Conservation (phyloP, 768 basidiomycete genomes). For the Podaxis sp. region DNA sequence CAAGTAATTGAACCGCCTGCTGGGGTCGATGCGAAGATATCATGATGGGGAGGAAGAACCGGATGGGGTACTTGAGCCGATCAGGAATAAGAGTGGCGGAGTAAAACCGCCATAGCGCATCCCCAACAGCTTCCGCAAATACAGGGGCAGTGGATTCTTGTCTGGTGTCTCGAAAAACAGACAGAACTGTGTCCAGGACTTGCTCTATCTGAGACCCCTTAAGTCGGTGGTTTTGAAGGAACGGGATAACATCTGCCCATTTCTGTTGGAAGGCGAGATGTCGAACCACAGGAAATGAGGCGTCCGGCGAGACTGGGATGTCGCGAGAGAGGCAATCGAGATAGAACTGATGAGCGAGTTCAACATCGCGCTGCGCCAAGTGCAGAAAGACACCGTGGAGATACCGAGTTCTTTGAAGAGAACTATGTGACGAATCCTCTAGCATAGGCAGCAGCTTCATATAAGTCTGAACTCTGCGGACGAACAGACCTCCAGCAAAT, state of each 20-base stretch:
- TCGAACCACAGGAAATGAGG: conserved; percentile 31
- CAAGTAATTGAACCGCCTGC: conserved; percentile 38
- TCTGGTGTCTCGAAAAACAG: conserved; percentile 34
- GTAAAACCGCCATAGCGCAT: conserved; percentile 39
- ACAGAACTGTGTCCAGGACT: conserved; percentile 39
- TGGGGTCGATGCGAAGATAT: conserved; percentile 35
- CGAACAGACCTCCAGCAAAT: conserved; percentile 31
- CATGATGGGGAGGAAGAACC: conserved; percentile 43
- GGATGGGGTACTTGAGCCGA: conserved; percentile 42
- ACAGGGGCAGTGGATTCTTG: conserved; percentile 27
- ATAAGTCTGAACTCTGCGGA: conserved; percentile 28
- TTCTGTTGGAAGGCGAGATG: conserved; percentile 29
- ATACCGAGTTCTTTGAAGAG: neutral
- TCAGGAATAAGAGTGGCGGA: conserved; percentile 27
- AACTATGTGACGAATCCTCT: neutral
- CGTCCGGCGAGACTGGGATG: conserved; percentile 23
- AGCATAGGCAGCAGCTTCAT: conserved; percentile 21
- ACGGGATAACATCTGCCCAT: conserved; percentile 29
- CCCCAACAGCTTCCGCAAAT: conserved; percentile 32
- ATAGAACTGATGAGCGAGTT: conserved; percentile 34
- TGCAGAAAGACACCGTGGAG: conserved; percentile 18
- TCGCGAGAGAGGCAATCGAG: conserved; percentile 24
- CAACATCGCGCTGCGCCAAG: conserved; percentile 27
- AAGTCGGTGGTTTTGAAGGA: conserved; percentile 34
- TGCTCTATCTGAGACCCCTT: conserved; percentile 31